A percentile compares a stretch with the other conserved stretches of the same genome.
These are phyloP conservation scores for Boletus sp. DNA, from an alignment of 768 basidiomycete genomes.

Conservation along the genomic window DNA sequence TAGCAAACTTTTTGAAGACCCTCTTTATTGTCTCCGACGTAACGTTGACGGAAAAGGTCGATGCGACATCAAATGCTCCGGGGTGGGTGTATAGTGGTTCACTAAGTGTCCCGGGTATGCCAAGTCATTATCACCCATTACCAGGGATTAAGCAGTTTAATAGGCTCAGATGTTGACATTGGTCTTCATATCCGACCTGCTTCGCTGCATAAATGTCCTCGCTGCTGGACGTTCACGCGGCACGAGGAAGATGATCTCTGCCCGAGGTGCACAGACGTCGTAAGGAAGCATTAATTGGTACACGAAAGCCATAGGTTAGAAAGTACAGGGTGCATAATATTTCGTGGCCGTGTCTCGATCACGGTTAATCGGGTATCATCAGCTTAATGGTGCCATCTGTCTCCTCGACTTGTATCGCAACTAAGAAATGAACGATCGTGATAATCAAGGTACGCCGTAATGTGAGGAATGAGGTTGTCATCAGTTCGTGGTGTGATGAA, in stretches of 20 bases:
- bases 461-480: too few relatives aligned
- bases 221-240: slow-evolving; percentile 84
- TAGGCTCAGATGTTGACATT: slow-evolving; percentile 25
- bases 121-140: background rate
- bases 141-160: background rate
- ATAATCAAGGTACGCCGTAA: background rate
- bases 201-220: slow-evolving; percentile 68
- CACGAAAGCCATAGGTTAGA: background rate
- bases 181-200: slow-evolving; percentile 62
- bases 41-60: slow-evolving; percentile 45
- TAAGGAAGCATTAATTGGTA: slow-evolving; percentile 9
- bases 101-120: slow-evolving; percentile 44
- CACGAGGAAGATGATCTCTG: slow-evolving; percentile 54
- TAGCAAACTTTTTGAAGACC: slow-evolving; percentile 63
- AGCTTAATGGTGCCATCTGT: background rate
- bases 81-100: slow-evolving; percentile 50
- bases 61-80: slow-evolving; percentile 37
- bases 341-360: background rate
- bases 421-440: background rate
- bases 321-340: background rate
- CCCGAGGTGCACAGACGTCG: slow-evolving; percentile 48
- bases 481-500: too few relatives aligned
- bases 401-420: background rate
- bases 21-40: slow-evolving; percentile 83
- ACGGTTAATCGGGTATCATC: background rate